A percentile compares a stretch with the other conserved stretches of the same genome.
phyloP scores from a whole-genome alignment of 306 rosid species.

The Urtica urens region DNA sequence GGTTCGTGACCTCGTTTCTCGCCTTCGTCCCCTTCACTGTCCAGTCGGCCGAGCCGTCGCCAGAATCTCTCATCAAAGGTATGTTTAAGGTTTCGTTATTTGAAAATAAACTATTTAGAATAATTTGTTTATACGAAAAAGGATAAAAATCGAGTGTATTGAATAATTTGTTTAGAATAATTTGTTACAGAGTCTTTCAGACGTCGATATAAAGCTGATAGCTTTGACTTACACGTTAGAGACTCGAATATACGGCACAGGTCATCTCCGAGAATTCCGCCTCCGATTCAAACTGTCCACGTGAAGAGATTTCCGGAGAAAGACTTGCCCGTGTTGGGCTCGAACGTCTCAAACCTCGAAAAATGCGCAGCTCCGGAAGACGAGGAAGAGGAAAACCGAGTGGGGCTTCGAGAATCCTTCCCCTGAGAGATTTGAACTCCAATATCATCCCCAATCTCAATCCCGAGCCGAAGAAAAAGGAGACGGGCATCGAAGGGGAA shows the following conservation, averaged over 20 bases:
- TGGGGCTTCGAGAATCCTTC: slow-evolving; percentile 56
- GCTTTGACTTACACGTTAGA: slow-evolving; percentile 71
- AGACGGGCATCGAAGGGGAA: slow-evolving; percentile 61
- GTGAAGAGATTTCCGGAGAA: slow-evolving; percentile 75
- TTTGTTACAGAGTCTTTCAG: slow-evolving; percentile 87
- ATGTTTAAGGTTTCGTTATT: not conserved
- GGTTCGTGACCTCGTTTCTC: slow-evolving; percentile 86
- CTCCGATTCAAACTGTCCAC: slow-evolving; percentile 57
- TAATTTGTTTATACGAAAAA: too few relatives aligned
- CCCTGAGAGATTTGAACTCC: slow-evolving; percentile 62
- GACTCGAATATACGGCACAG: slow-evolving; percentile 66
- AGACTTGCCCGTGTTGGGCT: slow-evolving; percentile 93
- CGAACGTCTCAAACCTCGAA: slow-evolving; percentile 69
- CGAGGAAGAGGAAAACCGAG: slow-evolving; percentile 28
- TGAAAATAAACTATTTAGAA: too few relatives aligned
- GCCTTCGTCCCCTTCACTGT: slow-evolving; percentile 64
- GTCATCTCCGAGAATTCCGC: slow-evolving; percentile 66
- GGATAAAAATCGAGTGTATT: not conserved
- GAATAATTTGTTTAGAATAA: slow-evolving; percentile 19
- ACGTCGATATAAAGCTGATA: slow-evolving; percentile 73
- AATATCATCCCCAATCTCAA: slow-evolving; percentile 34
- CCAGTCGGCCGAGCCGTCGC: slow-evolving; percentile 68
- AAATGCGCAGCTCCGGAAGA: slow-evolving; percentile 86
- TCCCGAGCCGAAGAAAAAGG: slow-evolving; percentile 49
- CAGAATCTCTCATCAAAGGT: slow-evolving; percentile 75